Base-by-base conservation (phyloP, 768 basidiomycete genomes). In the Gymnopilus dilepis region DNA sequence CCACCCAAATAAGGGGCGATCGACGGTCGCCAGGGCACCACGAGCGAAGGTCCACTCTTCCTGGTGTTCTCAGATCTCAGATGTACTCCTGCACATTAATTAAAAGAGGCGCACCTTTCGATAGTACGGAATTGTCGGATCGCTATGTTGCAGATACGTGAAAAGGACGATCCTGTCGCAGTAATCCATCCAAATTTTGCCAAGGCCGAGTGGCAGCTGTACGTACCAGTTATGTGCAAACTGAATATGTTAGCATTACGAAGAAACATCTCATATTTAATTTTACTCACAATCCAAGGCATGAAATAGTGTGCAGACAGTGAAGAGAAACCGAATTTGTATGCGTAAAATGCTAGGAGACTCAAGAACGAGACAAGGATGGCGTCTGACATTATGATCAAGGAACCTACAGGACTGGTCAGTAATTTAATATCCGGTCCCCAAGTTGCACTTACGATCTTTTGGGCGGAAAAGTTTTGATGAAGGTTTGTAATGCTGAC, bases 91-190 rank as follows among this genome's bases (percentile, higher is more conserved):
- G 47, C 15, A 52, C 26, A 37, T 48, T 19, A 26, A 17, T 31
- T 21, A 12, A 21, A 17, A 31, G 1, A 6, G 47, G 30, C 56
- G 37, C 56, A 76, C 77, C 72, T 76, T 74, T 43, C 86, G 82
- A 69, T 86, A 88, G 63, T 86, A 86, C 0, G 86, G 86, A 28
- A 87, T 78, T 0, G 77, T 80, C 5, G 84, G 82, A 66, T 86
- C 85, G 55, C 84, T 85, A 65, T 88, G 86, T 45, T 87, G 86
- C 12, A 88, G 75, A 66, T 85, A 86, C 1, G 85, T 85, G 65
- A 86, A 81, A 75, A 82, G 83, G 53, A 86, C 83, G 67, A 88
- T 84, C 85, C 85, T 82, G 50, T 62, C 63, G 51, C 61, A 41
- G 58, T 55, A n/a, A n/a, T n/a, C n/a, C n/a, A n/a, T n/a, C n/a